A percentile compares a stretch with the other conserved stretches of the same genome.
Conservation (phyloP, 2,329 filamentous ascomycete species). For the Calcarisporium arbuscula region DNA sequence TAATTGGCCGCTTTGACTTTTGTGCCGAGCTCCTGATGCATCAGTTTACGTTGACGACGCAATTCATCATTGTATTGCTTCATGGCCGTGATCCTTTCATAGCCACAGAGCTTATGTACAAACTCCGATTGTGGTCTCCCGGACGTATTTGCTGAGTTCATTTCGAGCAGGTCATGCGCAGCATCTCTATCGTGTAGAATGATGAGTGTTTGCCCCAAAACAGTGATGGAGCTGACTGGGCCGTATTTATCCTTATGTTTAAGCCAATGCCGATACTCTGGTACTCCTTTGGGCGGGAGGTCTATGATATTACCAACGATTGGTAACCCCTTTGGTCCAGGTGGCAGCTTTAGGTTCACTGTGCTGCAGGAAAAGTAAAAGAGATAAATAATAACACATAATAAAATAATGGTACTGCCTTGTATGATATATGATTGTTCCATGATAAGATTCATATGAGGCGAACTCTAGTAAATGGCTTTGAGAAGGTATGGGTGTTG, state of each 20-base stretch:
- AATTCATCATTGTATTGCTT: conserved; percentile 13
- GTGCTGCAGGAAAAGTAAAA: too few species aligned
- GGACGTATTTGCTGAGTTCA: conserved; percentile 15
- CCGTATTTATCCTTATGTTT: conserved; percentile 25
- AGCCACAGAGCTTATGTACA: conserved; percentile 17
- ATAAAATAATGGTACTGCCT: too few species aligned
- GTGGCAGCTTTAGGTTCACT: conserved; percentile 16
- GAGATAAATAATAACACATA: too few species aligned
- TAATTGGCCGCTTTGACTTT: conserved; percentile 13
- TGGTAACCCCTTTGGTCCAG: conserved; percentile 25
- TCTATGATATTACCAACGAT: conserved; percentile 40
- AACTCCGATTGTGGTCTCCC: conserved; percentile 10
- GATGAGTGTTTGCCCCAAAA: conserved; percentile 27
- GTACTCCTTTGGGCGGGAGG: conserved; percentile 26
- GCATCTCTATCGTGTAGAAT: conserved; percentile 32
- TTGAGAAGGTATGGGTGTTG: too few species aligned
- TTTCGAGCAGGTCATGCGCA: conserved; percentile 28
- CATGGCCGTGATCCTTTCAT: conserved; percentile 9
- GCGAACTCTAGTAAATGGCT: too few species aligned
- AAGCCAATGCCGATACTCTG: conserved; percentile 26
- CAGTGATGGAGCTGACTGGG: conserved; percentile 17
- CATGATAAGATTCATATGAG: too few species aligned
- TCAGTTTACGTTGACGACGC: conserved; percentile 18
- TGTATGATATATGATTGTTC: too few species aligned
- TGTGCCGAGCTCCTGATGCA: conserved; percentile 24